Base-by-base conservation (phyloP, 352 stramenopile genomes). In the Globisporangium spinosum region DNA sequence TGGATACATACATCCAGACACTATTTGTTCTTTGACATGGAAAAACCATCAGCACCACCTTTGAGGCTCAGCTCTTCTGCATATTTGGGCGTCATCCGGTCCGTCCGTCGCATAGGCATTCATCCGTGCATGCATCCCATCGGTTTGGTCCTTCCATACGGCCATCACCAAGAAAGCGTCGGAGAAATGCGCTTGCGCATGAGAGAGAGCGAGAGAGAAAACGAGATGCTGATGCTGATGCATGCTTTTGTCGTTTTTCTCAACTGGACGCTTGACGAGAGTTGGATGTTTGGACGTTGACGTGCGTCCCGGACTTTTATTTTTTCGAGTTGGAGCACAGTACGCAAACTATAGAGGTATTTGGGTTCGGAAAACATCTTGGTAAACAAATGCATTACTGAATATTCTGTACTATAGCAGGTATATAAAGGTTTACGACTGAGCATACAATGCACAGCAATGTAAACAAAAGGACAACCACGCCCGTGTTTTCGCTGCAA, bases 1-100 rank as follows among this genome's bases (percentile, higher is more conserved):
- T 51, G 43, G 43, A 51, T 51, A 51, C 43, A 51, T 51, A 22
- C 43, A 51, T 51, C 17, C 43, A 51, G 43, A 51, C 43, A 51
- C 6, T 15, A 43, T 15, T 43, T 43, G 15, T n/a, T n/a, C 38
- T 47, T 49, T 49, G 40, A 20, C 40, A 49, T 49, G 40, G 15
- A 49, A 20, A 49, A 20, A 15, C 32, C 32, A 51, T 22, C 43
- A 22, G 43, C 43, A 22, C 0, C 43, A 49, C 43, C 5, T 51
- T 51, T 51, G 43, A 51, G 43, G 17, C 43, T 8, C 15, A 51
- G 22, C 12, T 13, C 4, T 32, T 32, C 29, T 32, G 29, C 4
- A 32, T 51, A 22, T 22, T 22, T 20, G 17, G 5, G 6, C 40
- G 4, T 49, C 40, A 49, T 49, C 40, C 40, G 23, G 43, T 22